Conservation (phyloP, 352 stramenopile genomes). For the Pythium guiyangense region DNA sequence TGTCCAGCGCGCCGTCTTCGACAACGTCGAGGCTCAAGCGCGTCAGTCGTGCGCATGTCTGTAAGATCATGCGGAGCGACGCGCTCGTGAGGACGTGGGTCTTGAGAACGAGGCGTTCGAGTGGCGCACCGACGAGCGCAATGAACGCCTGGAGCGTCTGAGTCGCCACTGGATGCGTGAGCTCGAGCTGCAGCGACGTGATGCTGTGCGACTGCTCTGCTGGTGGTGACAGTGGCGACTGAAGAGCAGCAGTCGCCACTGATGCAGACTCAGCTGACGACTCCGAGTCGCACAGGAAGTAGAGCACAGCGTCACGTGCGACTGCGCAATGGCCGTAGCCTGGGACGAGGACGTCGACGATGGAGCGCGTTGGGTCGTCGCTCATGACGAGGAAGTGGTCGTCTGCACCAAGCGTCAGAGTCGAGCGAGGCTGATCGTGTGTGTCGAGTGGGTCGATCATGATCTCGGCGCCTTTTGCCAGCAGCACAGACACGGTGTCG, state of each 20-base stretch:
- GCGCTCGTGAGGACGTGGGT: slow-evolving; percentile 1
- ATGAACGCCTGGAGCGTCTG: slow-evolving; percentile 10
- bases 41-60: slow-evolving; percentile 1
- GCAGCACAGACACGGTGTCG: slow-evolving; percentile 9
- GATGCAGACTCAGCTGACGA: neutral
- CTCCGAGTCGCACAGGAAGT: slow-evolving; percentile 6
- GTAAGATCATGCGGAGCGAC: neutral
- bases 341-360: slow-evolving; percentile 14
- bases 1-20: slow-evolving; percentile 1
- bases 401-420: slow-evolving; percentile 5
- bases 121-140: slow-evolving; percentile 5
- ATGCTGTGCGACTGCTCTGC: too few species aligned
- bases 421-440: neutral
- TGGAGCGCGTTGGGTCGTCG: slow-evolving; percentile 3
- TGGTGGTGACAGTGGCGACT: too few species aligned
- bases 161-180: slow-evolving; percentile 5
- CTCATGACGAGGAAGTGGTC: slow-evolving; percentile 19
- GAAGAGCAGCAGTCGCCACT: neutral
- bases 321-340: too few species aligned
- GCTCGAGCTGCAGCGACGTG: slow-evolving; percentile 5
- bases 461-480: slow-evolving; percentile 11
- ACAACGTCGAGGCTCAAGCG: slow-evolving; percentile 11
- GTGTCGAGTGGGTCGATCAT: slow-evolving; percentile 8
- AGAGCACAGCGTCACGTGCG: slow-evolving; percentile 7
- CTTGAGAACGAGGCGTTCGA: slow-evolving; percentile 8